Percentiles rank a stretch among this genome's conserved stretches.
Conservation (phyloP, 345 rosid species). For the Eucalyptus paniculata region DNA sequence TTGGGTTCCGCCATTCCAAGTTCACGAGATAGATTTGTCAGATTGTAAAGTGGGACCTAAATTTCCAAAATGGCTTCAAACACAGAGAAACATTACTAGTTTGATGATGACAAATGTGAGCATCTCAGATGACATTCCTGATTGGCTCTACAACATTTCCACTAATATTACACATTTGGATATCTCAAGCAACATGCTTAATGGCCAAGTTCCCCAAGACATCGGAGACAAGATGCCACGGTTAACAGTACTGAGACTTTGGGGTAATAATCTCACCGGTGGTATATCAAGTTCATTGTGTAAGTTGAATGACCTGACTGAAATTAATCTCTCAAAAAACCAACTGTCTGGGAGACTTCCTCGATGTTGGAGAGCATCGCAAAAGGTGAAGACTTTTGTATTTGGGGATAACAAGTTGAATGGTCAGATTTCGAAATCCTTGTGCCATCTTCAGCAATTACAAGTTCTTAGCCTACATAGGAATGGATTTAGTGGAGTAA, state of each 20-base stretch:
- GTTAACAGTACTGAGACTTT: background rate
- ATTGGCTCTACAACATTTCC: background rate
- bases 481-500: background rate
- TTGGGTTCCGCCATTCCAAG: background rate
- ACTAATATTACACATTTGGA: background rate
- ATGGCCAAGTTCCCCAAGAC: background rate
- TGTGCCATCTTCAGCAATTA: background rate
- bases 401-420: background rate
- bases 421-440: background rate
- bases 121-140: background rate
- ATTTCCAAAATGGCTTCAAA: background rate
- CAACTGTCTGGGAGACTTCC: background rate
- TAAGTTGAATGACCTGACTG: fast-evolving
- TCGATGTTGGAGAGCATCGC: background rate
- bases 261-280: background rate
- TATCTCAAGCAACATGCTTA: background rate
- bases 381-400: background rate
- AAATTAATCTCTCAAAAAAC: background rate
- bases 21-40: background rate
- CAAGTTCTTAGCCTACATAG: background rate
- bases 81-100: background rate
- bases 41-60: background rate
- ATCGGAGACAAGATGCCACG: background rate
- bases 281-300: background rate
- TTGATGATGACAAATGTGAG: background rate